Evolutionary conservation across 768 basidiomycete species (phyloP).

Genomic region (Trametes gibbosa): DNA sequence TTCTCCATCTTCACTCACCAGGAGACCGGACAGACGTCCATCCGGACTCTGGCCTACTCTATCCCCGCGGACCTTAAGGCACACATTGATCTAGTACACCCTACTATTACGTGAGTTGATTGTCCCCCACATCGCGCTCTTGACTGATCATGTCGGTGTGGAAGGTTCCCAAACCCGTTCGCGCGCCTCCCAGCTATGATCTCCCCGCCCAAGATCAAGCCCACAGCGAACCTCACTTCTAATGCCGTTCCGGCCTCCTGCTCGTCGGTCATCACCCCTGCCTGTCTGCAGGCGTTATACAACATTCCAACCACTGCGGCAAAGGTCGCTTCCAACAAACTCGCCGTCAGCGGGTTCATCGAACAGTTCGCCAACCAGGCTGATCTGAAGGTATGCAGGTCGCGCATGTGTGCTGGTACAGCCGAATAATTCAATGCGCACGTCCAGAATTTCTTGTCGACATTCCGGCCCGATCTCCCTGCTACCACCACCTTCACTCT

Average conservation of each 20-base stretch:
- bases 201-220: slow-evolving; percentile 19
- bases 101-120: slow-evolving; percentile 21
- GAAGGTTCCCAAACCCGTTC: slow-evolving; percentile 38
- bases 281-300: slow-evolving; percentile 35
- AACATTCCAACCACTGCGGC: slow-evolving; percentile 35
- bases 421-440: slow-evolving; percentile 37
- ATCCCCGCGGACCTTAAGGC: slow-evolving; percentile 32
- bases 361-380: slow-evolving; percentile 30
- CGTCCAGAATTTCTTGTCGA: slow-evolving; percentile 25
- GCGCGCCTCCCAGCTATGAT: slow-evolving; percentile 3
- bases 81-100: slow-evolving; percentile 33
- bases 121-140: slow-evolving; percentile 10
- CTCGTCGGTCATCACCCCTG: slow-evolving; percentile 26
- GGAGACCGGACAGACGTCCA: slow-evolving; percentile 27
- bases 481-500: slow-evolving; percentile 26
- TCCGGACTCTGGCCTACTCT: slow-evolving; percentile 39
- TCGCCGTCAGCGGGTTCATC: slow-evolving; percentile 34
- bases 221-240: slow-evolving; percentile 21
- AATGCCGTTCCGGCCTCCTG: slow-evolving; percentile 29
- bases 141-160: too few species aligned
- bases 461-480: slow-evolving; percentile 24
- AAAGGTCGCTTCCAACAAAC: slow-evolving; percentile 22
- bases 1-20: slow-evolving; percentile 35
- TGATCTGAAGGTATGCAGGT: slow-evolving; percentile 25
- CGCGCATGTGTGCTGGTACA: background rate